Evolutionary conservation across 2,329 filamentous ascomycete genomes (phyloP), one percentile per base, ranked within the genome.

Genomic region (Proliferodiscus dingleyae): DNA sequence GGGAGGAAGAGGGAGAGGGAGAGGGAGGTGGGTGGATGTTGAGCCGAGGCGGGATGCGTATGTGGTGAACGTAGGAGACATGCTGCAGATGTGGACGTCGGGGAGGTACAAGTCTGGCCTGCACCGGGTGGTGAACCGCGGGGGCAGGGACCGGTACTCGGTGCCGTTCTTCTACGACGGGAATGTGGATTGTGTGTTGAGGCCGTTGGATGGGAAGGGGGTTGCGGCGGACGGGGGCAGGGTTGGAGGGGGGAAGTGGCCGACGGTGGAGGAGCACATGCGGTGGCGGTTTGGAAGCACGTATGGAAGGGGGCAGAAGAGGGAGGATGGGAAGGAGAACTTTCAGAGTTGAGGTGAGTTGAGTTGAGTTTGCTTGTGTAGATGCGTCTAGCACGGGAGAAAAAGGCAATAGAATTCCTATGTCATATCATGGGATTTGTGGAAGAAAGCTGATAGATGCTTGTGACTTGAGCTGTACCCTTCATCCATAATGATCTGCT

Each of bases 91-190:
- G 41, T 74, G 73, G 71, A 78, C 74, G 13, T 68, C 69, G 30
- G 69, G 71, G 23, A 58, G 64, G 46, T 80, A 77, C 63, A 71
- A 69, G 58, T 72, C 68, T 55, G 75, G 68, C 46, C 55, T 74
- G 3, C 77, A 80, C 59, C 64, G 75, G 4, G 76, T 80, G 26
- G 69, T 79, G 50, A 78, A 78, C 63, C 66, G 64, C 43, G 67
- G 67, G 10, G 66, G 66, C 2, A 63, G 57, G 7, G 71, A 78
- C 55, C 65, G 77, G 22, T 79, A 77, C 58, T 74, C 69, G 1
- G 66, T 78, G 13, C 73, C 75, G 0, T 75, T 78, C 47, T 78
- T 78, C 58, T 71, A 76, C 45, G 72, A 73, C 44, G 75, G 75
- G 4, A 76, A 77, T 60, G 63, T 73, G 5, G 71, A 76, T 32